phyloP scores from a whole-genome alignment of 805 yeast species.

The Tetrapisispora phaffii region DNA sequence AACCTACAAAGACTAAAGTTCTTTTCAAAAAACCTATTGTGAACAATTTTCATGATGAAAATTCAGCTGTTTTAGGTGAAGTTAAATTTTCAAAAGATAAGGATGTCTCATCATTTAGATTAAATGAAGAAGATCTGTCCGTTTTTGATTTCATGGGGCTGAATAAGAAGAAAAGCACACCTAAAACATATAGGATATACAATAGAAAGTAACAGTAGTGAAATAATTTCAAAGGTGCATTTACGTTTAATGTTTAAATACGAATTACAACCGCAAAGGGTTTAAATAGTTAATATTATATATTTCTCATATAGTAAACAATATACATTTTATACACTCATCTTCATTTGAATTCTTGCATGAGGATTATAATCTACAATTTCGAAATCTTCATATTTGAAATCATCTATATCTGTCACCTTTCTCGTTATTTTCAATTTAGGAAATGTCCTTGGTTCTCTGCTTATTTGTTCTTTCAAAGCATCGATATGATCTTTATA shows the following conservation, averaged over 20 bases:
- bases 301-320: background rate
- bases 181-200: conserved; percentile 20
- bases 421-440: conserved; percentile 59
- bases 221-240: background rate
- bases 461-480: conserved; percentile 61
- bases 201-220: conserved; percentile 5
- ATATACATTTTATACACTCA: conserved; percentile 63
- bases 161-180: conserved; percentile 14
- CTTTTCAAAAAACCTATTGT: conserved; percentile 25
- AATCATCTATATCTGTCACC: conserved; percentile 71
- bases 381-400: conserved; percentile 79
- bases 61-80: conserved; percentile 8
- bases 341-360: conserved; percentile 81
- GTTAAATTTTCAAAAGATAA: conserved; percentile 1
- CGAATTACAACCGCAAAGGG: background rate
- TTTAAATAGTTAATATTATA: background rate
- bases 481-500: conserved; percentile 92
- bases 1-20: conserved; percentile 6
- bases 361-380: conserved; percentile 74
- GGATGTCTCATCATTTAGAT: conserved; percentile 11
- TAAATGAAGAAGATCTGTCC: conserved; percentile 29
- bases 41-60: conserved; percentile 21
- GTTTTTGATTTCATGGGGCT: conserved; percentile 35
- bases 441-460: conserved; percentile 77
- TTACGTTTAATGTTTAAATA: background rate